phyloP scores from a whole-genome alignment of 495 filamentous ascomycete genomes.

The Bacidia gigantensis region DNA sequence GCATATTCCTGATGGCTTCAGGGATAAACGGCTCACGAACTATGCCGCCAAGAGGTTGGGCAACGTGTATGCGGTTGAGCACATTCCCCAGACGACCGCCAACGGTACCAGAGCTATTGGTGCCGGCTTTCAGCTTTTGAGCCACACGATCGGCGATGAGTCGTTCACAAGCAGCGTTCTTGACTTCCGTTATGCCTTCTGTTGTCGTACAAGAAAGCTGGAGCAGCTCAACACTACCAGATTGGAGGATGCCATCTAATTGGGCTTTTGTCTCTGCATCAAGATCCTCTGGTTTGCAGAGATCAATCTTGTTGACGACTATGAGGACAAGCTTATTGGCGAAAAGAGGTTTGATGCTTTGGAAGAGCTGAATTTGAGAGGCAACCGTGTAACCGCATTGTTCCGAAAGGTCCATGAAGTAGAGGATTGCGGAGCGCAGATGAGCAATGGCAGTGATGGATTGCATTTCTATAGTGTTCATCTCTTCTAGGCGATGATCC shows the following conservation, averaged over 20 bases:
- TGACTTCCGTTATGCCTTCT: constrained; percentile 85
- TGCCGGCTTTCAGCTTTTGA: constrained; percentile 86
- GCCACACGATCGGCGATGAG: constrained; percentile 84
- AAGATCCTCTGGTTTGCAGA: constrained; percentile 74
- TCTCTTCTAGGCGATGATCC: constrained; percentile 95
- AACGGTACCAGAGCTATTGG: constrained; percentile 53
- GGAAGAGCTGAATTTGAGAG: constrained; percentile 85
- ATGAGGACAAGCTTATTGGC: constrained; percentile 94
- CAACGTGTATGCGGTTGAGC: constrained; percentile 87
- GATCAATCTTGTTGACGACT: constrained; percentile 96
- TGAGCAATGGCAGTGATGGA: constrained; percentile 96
- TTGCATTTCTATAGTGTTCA: constrained; percentile 99
- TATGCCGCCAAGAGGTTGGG: constrained; percentile 70
- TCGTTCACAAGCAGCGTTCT: constrained; percentile 87
- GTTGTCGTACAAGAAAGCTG: constrained; percentile 88
- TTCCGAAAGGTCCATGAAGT: constrained; percentile 97
- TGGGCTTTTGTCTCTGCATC: constrained; percentile 65
- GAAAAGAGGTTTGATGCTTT: constrained; percentile 91
- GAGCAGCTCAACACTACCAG: constrained; percentile 78
- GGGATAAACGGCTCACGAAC: constrained; percentile 76
- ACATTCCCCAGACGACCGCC: constrained; percentile 76
- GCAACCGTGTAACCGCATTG: constrained; percentile 91
- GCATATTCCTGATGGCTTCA: constrained; percentile 60
- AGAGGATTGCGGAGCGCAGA: constrained; percentile 82
- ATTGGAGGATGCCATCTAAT: constrained; percentile 65